These are phyloP conservation scores for Aquanectria penicillioides DNA, from an alignment of 2,329 filamentous ascomycete species.

Conservation along the genomic window DNA sequence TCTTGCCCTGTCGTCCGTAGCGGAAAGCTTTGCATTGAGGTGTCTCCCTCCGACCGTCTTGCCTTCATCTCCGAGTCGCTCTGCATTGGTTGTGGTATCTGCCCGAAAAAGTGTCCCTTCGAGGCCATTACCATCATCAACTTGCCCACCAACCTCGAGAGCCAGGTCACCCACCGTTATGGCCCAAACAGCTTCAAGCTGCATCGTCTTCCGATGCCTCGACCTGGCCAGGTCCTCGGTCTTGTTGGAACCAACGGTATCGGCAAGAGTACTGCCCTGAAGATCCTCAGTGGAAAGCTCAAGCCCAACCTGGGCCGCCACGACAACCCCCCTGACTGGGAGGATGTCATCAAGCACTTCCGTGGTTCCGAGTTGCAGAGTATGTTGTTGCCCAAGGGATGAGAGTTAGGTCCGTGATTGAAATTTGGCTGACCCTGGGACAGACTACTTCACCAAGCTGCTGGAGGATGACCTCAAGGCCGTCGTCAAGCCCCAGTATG, in stretches of 20 bases:
- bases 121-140: constrained; percentile 99
- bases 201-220: constrained; percentile 93
- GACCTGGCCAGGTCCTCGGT: constrained; percentile 94
- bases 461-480: constrained; percentile 97
- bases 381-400: no score
- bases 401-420: no score
- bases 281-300: constrained; percentile 97
- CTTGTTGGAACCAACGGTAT: constrained; percentile 99
- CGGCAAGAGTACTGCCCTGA: constrained; percentile 99
- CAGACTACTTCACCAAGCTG: constrained; percentile 97
- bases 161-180: constrained; percentile 97
- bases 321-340: constrained; percentile 98
- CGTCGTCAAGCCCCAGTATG: constrained; percentile 98
- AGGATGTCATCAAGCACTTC: constrained; percentile 98
- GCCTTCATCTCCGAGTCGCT: constrained; percentile 97
- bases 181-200: constrained; percentile 99
- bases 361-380: constrained; percentile 97
- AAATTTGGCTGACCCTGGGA: constrained; percentile 21
- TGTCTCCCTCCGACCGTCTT: constrained; percentile 86
- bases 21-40: constrained; percentile 97
- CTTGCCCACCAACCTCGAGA: constrained; percentile 98
- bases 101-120: constrained; percentile 99
- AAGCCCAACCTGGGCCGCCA: constrained; percentile 97
- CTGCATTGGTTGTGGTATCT: constrained; percentile 99
- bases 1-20: constrained; percentile 97